Percentiles rank a stretch among this genome's conserved stretches.
These are phyloP conservation scores for Mycena pura DNA, from an alignment of 768 basidiomycete species.

Conservation along the genomic window DNA sequence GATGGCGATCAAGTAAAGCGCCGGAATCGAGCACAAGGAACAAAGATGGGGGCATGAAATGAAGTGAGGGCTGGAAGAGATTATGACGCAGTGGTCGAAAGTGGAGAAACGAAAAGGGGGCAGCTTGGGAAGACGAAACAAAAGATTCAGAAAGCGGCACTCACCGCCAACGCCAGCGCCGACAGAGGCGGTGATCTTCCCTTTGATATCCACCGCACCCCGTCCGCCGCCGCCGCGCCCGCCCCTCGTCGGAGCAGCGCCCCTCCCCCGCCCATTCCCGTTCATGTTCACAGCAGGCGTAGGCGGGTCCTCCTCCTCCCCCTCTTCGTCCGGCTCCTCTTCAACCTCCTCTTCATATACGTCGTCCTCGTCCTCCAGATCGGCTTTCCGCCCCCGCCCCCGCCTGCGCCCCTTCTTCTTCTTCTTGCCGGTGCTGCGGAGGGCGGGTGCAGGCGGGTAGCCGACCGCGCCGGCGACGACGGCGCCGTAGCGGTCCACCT, in stretches of 20 bases:
- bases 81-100: neutral
- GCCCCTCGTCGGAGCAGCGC: neutral
- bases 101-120: neutral
- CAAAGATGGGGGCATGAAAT: too few relatives aligned
- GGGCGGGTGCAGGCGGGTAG: neutral
- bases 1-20: too few relatives aligned
- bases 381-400: constrained; percentile 45
- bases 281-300: constrained; percentile 8
- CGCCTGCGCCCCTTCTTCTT: constrained; percentile 43
- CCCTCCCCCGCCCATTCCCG: constrained; percentile 46
- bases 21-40: too few relatives aligned
- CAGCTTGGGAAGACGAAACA: constrained; percentile 2
- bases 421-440: constrained; percentile 18
- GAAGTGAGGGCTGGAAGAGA: neutral
- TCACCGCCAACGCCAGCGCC: constrained; percentile 25
- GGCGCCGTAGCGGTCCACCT: constrained; percentile 90
- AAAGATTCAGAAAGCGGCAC: neutral
- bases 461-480: constrained; percentile 50
- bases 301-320: constrained; percentile 52
- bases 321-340: constrained; percentile 55
- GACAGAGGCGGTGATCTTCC: constrained; percentile 25
- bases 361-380: constrained; percentile 75
- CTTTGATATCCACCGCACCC: constrained; percentile 22
- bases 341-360: constrained; percentile 69
- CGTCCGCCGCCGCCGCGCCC: neutral